Evolutionary conservation across 108 stramenopile genomes (phyloP).

Genomic region (Cylindrotheca closterium): DNA sequence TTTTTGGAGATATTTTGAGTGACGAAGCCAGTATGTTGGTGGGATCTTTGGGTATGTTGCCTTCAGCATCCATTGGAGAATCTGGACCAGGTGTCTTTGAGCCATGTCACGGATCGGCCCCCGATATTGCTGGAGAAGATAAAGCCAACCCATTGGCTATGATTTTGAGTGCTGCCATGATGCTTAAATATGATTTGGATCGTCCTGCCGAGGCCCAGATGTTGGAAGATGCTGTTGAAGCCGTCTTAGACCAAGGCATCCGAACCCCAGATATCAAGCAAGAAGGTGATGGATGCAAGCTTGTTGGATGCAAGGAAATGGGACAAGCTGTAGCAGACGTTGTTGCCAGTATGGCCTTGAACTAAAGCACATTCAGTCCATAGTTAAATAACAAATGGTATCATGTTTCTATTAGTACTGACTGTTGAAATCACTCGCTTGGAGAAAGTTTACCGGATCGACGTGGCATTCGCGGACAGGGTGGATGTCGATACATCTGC

Average conservation of each 20-base stretch:
- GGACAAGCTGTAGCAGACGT: conserved; percentile 76
- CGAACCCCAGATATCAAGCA: conserved; percentile 94
- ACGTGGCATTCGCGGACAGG: too few relatives aligned
- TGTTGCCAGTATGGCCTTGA: conserved; percentile 37
- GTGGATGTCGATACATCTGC: background rate
- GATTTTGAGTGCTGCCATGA: conserved; percentile 98
- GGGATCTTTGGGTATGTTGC: conserved; percentile 97
- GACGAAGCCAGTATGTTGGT: conserved; percentile 98
- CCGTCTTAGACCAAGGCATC: conserved; percentile 84
- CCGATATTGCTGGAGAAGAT: conserved; percentile 96
- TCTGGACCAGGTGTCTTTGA: conserved; percentile 98
- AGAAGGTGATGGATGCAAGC: conserved; percentile 84
- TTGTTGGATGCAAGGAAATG: conserved; percentile 90
- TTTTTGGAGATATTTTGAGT: conserved; percentile 98
- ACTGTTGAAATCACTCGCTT: background rate
- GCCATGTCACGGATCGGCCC: conserved; percentile 97
- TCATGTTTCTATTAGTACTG: background rate
- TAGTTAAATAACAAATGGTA: too few relatives aligned
- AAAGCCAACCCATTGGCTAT: conserved; percentile 97
- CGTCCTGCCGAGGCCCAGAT: conserved; percentile 85
- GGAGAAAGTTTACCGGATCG: background rate
- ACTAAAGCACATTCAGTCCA: background rate
- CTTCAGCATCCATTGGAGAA: conserved; percentile 95
- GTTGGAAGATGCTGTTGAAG: conserved; percentile 89
- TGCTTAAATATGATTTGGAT: conserved; percentile 94